Percentiles rank a stretch among this genome's conserved stretches.
These are phyloP conservation scores for Domatiomyces globalis DNA, from an alignment of 2,329 filamentous ascomycete species.

Conservation along the genomic window DNA sequence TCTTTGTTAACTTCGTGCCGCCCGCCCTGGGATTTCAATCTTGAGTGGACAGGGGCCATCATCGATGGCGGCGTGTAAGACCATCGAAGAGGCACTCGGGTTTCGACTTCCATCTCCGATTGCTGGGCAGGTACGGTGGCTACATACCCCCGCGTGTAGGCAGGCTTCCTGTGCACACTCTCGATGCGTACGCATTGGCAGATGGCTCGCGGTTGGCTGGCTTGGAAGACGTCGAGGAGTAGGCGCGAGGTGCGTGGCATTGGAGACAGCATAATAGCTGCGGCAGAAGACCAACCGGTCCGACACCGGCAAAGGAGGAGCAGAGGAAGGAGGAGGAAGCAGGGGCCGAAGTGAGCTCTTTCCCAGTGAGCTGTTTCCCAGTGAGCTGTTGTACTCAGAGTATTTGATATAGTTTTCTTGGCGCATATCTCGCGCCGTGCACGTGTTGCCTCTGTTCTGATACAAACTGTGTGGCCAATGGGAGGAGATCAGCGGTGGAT, in stretches of 20 bases:
- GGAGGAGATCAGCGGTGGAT: too few species aligned
- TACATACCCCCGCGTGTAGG: neutral
- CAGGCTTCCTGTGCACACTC: neutral
- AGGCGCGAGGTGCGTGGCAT: neutral
- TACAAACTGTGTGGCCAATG: too few species aligned
- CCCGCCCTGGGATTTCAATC: constrained; percentile 11
- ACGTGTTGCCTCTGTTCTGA: too few species aligned
- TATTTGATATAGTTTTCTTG: too few species aligned
- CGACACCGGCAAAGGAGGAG: neutral
- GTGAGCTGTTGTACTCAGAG: too few species aligned
- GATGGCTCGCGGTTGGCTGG: neutral
- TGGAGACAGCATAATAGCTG: neutral
- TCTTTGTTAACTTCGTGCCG: constrained; percentile 48
- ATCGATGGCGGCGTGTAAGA: constrained; percentile 53
- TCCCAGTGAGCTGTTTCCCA: too few species aligned
- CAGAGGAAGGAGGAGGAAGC: neutral
- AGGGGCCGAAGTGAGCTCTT: too few species aligned
- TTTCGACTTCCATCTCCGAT: constrained; percentile 8
- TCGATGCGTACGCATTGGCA: neutral
- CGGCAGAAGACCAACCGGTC: neutral
- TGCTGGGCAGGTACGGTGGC: neutral
- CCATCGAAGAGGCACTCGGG: constrained; percentile 44
- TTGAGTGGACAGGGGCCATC: constrained; percentile 47
- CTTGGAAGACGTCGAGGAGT: neutral
- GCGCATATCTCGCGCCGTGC: too few species aligned